Conservation (phyloP, 768 basidiomycete species). For the Termitomyces sp. region DNA sequence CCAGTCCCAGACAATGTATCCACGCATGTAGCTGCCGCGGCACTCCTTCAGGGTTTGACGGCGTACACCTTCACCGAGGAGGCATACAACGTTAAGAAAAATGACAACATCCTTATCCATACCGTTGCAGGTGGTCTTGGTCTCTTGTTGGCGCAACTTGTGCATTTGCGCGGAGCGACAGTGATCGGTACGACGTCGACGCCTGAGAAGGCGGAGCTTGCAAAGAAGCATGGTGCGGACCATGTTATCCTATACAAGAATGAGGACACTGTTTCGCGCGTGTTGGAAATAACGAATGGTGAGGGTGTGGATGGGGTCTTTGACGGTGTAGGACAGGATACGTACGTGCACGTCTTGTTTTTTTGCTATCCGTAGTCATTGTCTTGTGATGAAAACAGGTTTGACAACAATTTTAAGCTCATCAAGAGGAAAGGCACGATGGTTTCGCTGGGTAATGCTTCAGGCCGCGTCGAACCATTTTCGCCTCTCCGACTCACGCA, state of each 20-base stretch:
- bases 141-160: slow-evolving; percentile 59
- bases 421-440: slow-evolving; percentile 84
- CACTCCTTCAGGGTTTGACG: slow-evolving; percentile 72
- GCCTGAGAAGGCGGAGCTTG: slow-evolving; percentile 73
- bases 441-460: slow-evolving; percentile 88
- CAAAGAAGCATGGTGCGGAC: slow-evolving; percentile 73
- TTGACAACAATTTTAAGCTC: slow-evolving; percentile 75
- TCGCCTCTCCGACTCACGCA: slow-evolving; percentile 62
- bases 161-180: slow-evolving; percentile 69
- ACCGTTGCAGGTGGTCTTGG: slow-evolving; percentile 91
- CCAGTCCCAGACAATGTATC: slow-evolving; percentile 59
- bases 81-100: slow-evolving; percentile 75
- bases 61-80: slow-evolving; percentile 74
- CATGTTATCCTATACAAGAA: slow-evolving; percentile 79
- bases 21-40: slow-evolving; percentile 58
- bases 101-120: slow-evolving; percentile 78
- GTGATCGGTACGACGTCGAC: slow-evolving; percentile 96
- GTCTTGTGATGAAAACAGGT: slow-evolving; percentile 33
- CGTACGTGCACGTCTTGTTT: slow-evolving; percentile 47
- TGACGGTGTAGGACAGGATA: slow-evolving; percentile 95
- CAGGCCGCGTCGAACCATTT: slow-evolving; percentile 76
- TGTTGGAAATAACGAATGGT: slow-evolving; percentile 70
- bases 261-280: slow-evolving; percentile 69
- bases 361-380: neutral
- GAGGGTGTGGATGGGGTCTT: slow-evolving; percentile 82